Conservation (phyloP, 2,329 filamentous ascomycete genomes). For the Pestalotiopsis sp. region DNA sequence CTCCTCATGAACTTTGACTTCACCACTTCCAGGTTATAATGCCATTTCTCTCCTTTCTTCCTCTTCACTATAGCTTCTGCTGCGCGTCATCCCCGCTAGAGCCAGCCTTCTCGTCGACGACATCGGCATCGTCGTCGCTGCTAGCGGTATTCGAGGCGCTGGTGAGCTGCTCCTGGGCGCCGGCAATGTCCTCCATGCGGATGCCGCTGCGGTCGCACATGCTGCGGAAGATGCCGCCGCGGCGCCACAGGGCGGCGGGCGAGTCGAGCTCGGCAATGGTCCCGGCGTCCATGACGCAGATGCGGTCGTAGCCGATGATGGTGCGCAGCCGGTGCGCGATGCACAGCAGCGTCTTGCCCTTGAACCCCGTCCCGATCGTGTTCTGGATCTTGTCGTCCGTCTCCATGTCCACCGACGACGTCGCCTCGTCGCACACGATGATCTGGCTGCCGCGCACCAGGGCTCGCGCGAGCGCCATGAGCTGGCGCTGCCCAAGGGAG, state of each 20-base stretch:
- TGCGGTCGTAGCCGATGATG: slow-evolving; percentile 91
- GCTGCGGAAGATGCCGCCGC: slow-evolving; percentile 77
- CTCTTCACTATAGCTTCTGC: not conserved
- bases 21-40: not conserved
- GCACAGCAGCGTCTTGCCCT: slow-evolving; percentile 84
- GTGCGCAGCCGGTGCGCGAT: slow-evolving; percentile 92
- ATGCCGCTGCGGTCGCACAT: slow-evolving; percentile 93
- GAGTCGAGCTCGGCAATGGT: slow-evolving; percentile 84
- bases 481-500: slow-evolving; percentile 89
- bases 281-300: slow-evolving; percentile 94
- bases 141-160: slow-evolving; percentile 8
- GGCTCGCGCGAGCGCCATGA: slow-evolving; percentile 91
- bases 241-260: slow-evolving; percentile 72
- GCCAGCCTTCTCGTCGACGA: not conserved
- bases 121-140: slow-evolving; percentile 3
- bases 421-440: slow-evolving; percentile 97
- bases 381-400: slow-evolving; percentile 94
- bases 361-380: slow-evolving; percentile 84
- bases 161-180: slow-evolving; percentile 40
- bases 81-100: not conserved
- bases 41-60: not conserved
- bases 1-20: not conserved
- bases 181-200: slow-evolving; percentile 54
- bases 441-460: slow-evolving; percentile 87
- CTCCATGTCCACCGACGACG: slow-evolving; percentile 90